A percentile compares a stretch with the other conserved stretches of the same genome.
Evolutionary conservation across 2,329 filamentous ascomycete species (phyloP).

Genomic region (Sphaerulina vaccinii): DNA sequence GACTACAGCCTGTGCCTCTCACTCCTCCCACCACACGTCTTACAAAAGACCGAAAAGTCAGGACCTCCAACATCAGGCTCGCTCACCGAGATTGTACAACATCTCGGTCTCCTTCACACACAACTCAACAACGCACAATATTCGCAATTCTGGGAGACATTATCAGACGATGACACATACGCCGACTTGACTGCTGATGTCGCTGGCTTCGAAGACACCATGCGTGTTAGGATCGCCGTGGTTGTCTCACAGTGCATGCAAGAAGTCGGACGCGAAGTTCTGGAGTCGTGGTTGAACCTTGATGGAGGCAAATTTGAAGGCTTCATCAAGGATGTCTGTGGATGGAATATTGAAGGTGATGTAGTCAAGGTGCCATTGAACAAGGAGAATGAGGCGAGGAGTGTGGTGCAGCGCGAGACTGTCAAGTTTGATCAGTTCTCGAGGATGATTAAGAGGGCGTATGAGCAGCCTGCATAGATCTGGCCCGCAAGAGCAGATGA

Average conservation of each 20-base stretch:
- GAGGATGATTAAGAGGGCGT: slow-evolving; percentile 76
- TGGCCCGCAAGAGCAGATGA: neutral
- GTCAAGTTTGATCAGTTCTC: slow-evolving; percentile 87
- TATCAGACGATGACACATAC: slow-evolving; percentile 93
- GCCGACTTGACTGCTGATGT: slow-evolving; percentile 94
- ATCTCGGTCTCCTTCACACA: slow-evolving; percentile 79
- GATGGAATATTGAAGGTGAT: slow-evolving; percentile 73
- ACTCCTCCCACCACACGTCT: slow-evolving; percentile 82
- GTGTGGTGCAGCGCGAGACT: slow-evolving; percentile 90
- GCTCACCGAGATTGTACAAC: slow-evolving; percentile 85
- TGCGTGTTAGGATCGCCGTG: slow-evolving; percentile 84
- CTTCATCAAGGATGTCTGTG: slow-evolving; percentile 59
- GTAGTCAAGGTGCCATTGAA: slow-evolving; percentile 79
- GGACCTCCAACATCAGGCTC: slow-evolving; percentile 56
- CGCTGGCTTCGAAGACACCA: slow-evolving; percentile 87
- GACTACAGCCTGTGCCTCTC: slow-evolving; percentile 94
- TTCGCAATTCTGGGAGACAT: slow-evolving; percentile 84
- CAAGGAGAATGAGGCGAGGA: slow-evolving; percentile 96
- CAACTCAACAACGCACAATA: slow-evolving; percentile 91
- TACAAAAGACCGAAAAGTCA: slow-evolving; percentile 52
- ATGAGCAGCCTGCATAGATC: slow-evolving; percentile 68
- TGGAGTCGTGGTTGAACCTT: slow-evolving; percentile 53
- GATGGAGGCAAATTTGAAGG: slow-evolving; percentile 48
- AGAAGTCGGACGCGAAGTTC: slow-evolving; percentile 58
- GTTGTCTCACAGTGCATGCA: slow-evolving; percentile 83